A percentile compares a stretch with the other conserved stretches of the same genome.
Conservation (phyloP, 2,329 filamentous ascomycete genomes). For the Verticillium nubilum region DNA sequence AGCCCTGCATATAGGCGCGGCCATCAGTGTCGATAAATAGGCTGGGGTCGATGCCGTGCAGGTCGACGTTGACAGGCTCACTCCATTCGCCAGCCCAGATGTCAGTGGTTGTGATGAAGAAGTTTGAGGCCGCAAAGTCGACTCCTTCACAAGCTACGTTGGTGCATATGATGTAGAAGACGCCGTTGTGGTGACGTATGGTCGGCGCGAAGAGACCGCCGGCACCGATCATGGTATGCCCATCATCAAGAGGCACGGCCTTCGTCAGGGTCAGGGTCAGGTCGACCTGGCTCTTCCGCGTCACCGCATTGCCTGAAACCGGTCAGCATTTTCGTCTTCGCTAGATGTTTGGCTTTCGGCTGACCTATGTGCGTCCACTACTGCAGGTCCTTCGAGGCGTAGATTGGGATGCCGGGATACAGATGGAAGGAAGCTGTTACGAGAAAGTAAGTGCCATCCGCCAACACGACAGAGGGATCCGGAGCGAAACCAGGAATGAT, state of each 20-base stretch:
- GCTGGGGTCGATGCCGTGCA: conserved; percentile 29
- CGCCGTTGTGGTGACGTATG: conserved; percentile 14
- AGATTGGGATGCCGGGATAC: conserved; percentile 45
- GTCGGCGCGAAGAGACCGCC: conserved; percentile 18
- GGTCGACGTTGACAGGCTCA: conserved; percentile 24
- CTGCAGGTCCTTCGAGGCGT: conserved; percentile 25
- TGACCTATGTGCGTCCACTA: conserved; percentile 22
- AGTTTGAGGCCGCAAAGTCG: conserved; percentile 8
- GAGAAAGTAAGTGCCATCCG: conserved; percentile 22
- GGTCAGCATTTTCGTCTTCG: not conserved
- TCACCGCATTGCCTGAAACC: conserved; percentile 3
- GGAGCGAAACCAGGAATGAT: conserved; percentile 24
- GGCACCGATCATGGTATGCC: conserved; percentile 1
- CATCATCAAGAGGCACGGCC: conserved; percentile 5
- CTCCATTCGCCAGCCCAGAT: conserved; percentile 18
- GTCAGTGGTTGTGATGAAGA: conserved; percentile 14
- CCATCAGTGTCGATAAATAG: conserved; percentile 36
- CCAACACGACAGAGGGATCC: conserved; percentile 22
- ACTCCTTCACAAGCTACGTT: conserved; percentile 8
- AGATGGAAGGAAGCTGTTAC: conserved; percentile 56
- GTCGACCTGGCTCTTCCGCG: conserved; percentile 3
- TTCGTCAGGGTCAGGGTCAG: conserved; percentile 1
- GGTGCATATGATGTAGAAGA: conserved; percentile 19
- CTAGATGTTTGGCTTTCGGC: not conserved
- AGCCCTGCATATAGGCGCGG: conserved; percentile 28